Evolutionary conservation across 257 asterid species (phyloP), one percentile per base, ranked within the genome.

Genomic region (Striga asiatica): DNA sequence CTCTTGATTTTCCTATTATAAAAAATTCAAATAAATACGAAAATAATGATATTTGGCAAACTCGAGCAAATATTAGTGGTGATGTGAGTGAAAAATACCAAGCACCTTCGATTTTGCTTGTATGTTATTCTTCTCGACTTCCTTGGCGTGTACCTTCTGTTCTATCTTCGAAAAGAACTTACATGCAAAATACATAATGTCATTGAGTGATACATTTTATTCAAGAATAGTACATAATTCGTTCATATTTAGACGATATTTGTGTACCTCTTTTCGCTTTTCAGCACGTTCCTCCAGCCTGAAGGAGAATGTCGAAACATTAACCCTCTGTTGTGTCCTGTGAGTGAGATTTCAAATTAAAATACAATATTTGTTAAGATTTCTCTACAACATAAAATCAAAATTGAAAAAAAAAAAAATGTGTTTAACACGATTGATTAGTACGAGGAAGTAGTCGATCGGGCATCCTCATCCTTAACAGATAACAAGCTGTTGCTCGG

Each of bases 81-180:
- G 1, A 42, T 2, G 21, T 11, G 25, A 60, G 31, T 49, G 58
- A 12, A 17, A 29, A 58, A 51, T 22, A n/a, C 24, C 54, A 29
- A 56, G 49, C 50, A 88, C 97, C 87, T 85, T 89, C 3, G 95
- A 89, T 78, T 85, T 85, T 29, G 71, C 88, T 70, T 79, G 87
- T 71, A 85, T 60, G 71, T 66, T 77, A 50, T 50, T 68, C 35
- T 74, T 85, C 60, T 85, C 89, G 28, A 14, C 80, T 76, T 82
- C 94, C 71, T 66, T 85, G 37, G 95, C 94, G 7, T 89, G 89
- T 31, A 76, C 74, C 76, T 85, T 85, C 81, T 89, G 82, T 75
- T 89, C 97, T 31, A 89, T 66, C 84, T 82, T 89, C 11, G 89
- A 73, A 69, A 75, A 81, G 80, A 89, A 89, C 97, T 89, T 74